Base-by-base conservation (phyloP, 805 yeast genomes). In the Myxozyma kluyveri region DNA sequence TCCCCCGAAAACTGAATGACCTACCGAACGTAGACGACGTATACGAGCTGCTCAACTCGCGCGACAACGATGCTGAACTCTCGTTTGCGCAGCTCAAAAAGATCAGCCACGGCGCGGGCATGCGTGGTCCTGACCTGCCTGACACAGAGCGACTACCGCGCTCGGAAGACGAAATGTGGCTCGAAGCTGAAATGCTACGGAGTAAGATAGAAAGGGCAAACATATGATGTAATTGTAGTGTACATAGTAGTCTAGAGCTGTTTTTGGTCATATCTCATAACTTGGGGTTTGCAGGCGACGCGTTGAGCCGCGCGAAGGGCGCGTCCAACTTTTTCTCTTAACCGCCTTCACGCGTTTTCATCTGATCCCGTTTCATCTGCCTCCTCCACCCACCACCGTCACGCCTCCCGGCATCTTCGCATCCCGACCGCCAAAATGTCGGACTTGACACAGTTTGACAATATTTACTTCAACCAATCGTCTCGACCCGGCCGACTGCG, bases 401-500 rank as follows among this genome's bases (percentile, higher is more conserved):
- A n/a, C n/a, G n/a, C n/a, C n/a, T n/a, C n/a, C n/a, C n/a, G n/a
- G n/a, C n/a, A n/a, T n/a, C n/a, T n/a, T n/a, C n/a, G n/a, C n/a
- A n/a, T n/a, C n/a, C n/a, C n/a, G n/a, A n/a, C n/a, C n/a, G n/a
- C 37, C 46, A 52, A 41, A 18, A 56, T 56, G 60, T 27, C 52
- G 45, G 60, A 59, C 35, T 50, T 50, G 47, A 63, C 66, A 14
- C 97, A 91, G 69, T 93, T 87, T 68, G 98, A 93, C 66, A 83
- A 84, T 67, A 88, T 93, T 59, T 90, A 88, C 67, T 74, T 88
- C 67, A 90, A 93, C 69, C 96, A 86, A 69, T 86, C 96, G 49
- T 82, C 82, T 61, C 75, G 77, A 36, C 79, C 81, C 42, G 99
- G 99, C 22, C 83, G 95, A 62, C 84, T 91, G 77, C 88, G 99